phyloP scores from a whole-genome alignment of 2,329 filamentous ascomycete genomes.

The Pseudocercospora macadamiae region DNA sequence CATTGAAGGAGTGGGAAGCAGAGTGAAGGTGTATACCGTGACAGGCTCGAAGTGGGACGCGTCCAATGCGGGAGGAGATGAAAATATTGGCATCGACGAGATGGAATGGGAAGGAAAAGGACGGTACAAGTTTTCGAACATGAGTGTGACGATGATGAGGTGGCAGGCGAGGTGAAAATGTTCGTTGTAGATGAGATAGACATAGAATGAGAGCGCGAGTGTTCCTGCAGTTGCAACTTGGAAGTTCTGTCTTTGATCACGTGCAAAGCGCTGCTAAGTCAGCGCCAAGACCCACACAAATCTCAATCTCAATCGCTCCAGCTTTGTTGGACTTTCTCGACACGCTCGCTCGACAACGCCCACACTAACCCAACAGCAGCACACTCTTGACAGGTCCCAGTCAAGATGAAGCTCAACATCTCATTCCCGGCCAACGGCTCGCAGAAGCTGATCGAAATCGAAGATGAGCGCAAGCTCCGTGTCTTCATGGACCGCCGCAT shows the following conservation, averaged over 20 bases:
- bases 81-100: slow-evolving; percentile 65
- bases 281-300: too few species aligned
- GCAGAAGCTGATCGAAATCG: slow-evolving; percentile 98
- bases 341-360: slow-evolving; percentile 16
- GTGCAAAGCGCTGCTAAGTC: too few species aligned
- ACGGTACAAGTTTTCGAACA: slow-evolving; percentile 67
- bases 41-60: slow-evolving; percentile 60
- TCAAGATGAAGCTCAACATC: slow-evolving; percentile 73
- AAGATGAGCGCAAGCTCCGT: slow-evolving; percentile 99
- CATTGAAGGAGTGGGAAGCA: slow-evolving; percentile 56
- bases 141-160: slow-evolving; percentile 69
- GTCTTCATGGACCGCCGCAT: slow-evolving; percentile 99
- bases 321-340: not conserved
- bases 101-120: slow-evolving; percentile 66
- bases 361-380: slow-evolving; percentile 23
- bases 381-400: slow-evolving; percentile 27
- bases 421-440: slow-evolving; percentile 98
- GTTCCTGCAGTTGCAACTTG: too few species aligned
- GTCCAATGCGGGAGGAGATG: slow-evolving; percentile 64
- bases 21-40: slow-evolving; percentile 65
- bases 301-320: too few species aligned
- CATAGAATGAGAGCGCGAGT: not conserved
- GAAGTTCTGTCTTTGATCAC: not conserved
- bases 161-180: slow-evolving; percentile 46
- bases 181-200: not conserved